Percentiles rank a stretch among this genome's conserved stretches.
Conservation (phyloP, 495 filamentous ascomycete genomes). For the Neurospora sp. region DNA sequence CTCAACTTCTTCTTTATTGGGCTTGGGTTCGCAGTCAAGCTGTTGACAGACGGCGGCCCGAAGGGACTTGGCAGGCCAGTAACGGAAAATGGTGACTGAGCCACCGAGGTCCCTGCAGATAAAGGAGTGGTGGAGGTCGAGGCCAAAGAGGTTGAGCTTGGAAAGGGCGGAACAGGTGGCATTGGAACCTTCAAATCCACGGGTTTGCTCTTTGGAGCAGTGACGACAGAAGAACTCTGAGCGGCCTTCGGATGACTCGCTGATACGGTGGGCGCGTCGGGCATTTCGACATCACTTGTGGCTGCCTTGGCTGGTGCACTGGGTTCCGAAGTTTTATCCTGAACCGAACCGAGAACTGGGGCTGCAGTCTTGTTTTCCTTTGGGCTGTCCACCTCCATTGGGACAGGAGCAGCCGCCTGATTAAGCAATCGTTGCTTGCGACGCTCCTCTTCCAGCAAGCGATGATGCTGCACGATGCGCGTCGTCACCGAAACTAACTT, state of each 20-base stretch:
- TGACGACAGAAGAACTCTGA: conserved; percentile 1
- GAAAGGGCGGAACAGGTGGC: conserved; percentile 36
- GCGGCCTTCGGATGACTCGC: conserved; percentile 4
- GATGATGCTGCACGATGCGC: conserved; percentile 34
- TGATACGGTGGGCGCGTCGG: conserved; percentile 12
- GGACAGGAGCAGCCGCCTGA: conserved; percentile 7
- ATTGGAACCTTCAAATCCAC: conserved; percentile 42
- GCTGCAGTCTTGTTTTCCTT: conserved; percentile 6
- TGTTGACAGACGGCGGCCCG: conserved; percentile 32
- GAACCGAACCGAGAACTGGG: conserved; percentile 10
- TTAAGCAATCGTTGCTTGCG: conserved; percentile 13
- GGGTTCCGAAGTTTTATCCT: conserved; percentile 3
- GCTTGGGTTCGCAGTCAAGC: conserved; percentile 39
- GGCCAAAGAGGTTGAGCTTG: conserved; percentile 13
- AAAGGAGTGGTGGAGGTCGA: conserved; percentile 31
- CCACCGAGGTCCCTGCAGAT: conserved; percentile 30
- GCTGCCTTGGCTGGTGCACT: conserved; percentile 3
- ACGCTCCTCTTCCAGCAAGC: conserved; percentile 24
- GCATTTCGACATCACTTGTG: conserved; percentile 14
- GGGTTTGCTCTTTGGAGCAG: conserved; percentile 23
- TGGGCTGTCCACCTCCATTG: conserved; percentile 27
- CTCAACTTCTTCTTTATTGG: conserved; percentile 64
- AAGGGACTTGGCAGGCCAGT: conserved; percentile 28
- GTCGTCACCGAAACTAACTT: conserved; percentile 35
- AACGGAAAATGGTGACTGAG: conserved; percentile 43